Percentiles rank a stretch among this genome's conserved stretches.
Evolutionary conservation across 73 alveolate species (phyloP).

Genomic region (Durusdinium trenchii): DNA sequence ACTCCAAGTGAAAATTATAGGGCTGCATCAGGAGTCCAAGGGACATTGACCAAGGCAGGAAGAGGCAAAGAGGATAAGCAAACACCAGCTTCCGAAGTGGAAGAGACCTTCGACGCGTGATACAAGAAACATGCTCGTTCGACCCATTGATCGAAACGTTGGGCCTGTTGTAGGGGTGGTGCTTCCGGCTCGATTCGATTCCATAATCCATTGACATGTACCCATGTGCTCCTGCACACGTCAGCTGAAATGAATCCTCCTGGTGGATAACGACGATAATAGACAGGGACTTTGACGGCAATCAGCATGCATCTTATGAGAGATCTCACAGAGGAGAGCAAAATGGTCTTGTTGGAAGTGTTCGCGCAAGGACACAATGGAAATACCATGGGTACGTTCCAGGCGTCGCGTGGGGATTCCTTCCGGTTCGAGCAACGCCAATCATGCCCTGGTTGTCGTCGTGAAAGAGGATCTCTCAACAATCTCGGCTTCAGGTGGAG

Average conservation of each 20-base stretch:
- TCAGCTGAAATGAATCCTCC: background rate
- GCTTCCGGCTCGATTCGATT: background rate
- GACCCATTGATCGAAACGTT: background rate
- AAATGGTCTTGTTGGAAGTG: background rate
- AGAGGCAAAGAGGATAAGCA: too few relatives aligned
- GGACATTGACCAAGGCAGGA: too few relatives aligned
- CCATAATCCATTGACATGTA: background rate
- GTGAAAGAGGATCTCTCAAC: background rate
- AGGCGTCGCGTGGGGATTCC: slow-evolving; percentile 42
- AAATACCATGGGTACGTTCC: slow-evolving; percentile 20
- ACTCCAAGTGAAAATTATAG: too few relatives aligned
- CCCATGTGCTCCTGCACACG: background rate
- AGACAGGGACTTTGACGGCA: background rate
- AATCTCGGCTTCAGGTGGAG: slow-evolving; percentile 61
- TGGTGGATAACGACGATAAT: background rate
- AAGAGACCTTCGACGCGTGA: too few relatives aligned
- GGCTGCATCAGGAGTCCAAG: too few relatives aligned
- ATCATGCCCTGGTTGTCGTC: slow-evolving; percentile 44
- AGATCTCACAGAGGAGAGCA: background rate
- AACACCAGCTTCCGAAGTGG: too few relatives aligned
- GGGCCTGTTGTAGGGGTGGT: background rate
- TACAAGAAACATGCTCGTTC: background rate
- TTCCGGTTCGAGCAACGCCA: background rate
- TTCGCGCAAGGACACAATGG: background rate
- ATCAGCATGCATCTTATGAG: slow-evolving; percentile 34